Evolutionary conservation across 495 filamentous ascomycete genomes (phyloP).

Genomic region (Copromyces sp.): DNA sequence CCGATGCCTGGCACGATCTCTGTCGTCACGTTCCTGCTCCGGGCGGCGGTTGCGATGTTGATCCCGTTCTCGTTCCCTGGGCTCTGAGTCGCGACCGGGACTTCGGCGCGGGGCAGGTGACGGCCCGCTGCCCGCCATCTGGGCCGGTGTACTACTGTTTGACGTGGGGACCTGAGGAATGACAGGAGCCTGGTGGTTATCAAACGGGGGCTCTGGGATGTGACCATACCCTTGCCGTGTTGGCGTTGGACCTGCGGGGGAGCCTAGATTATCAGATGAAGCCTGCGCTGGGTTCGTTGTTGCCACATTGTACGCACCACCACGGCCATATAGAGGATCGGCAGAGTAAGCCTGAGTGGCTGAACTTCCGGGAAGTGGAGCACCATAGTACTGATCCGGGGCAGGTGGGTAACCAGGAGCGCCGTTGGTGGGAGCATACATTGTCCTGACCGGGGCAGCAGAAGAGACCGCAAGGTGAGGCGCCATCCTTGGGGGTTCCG

Average conservation of each 20-base stretch:
- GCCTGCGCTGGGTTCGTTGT: conserved; percentile 18
- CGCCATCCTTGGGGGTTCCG: conserved; percentile 15
- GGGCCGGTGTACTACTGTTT: conserved; percentile 16
- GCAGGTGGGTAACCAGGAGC: conserved; percentile 18
- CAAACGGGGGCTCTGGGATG: conserved; percentile 20
- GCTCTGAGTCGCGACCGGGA: conserved; percentile 30
- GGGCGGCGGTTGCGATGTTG: conserved; percentile 10
- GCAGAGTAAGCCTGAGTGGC: conserved; percentile 26
- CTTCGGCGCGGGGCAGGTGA: conserved; percentile 27
- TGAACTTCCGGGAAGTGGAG: conserved; percentile 20
- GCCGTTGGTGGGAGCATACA: conserved; percentile 5
- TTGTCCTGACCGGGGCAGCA: conserved; percentile 15
- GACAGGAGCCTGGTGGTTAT: conserved; percentile 13
- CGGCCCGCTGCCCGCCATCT: conserved; percentile 23
- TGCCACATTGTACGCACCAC: conserved; percentile 31
- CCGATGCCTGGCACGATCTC: conserved; percentile 20
- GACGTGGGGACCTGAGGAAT: conserved; percentile 10
- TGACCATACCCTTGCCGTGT: conserved; percentile 26
- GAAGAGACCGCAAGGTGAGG: conserved; percentile 11
- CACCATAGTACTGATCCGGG: conserved; percentile 23
- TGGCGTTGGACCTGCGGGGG: conserved; percentile 37
- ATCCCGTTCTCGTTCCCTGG: conserved; percentile 22
- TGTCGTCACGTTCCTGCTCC: conserved; percentile 20
- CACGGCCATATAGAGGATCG: conserved; percentile 43
- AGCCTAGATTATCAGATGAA: conserved; percentile 43